Base-by-base conservation (phyloP, 805 yeast genomes). In the Yarrowia osloensis region DNA sequence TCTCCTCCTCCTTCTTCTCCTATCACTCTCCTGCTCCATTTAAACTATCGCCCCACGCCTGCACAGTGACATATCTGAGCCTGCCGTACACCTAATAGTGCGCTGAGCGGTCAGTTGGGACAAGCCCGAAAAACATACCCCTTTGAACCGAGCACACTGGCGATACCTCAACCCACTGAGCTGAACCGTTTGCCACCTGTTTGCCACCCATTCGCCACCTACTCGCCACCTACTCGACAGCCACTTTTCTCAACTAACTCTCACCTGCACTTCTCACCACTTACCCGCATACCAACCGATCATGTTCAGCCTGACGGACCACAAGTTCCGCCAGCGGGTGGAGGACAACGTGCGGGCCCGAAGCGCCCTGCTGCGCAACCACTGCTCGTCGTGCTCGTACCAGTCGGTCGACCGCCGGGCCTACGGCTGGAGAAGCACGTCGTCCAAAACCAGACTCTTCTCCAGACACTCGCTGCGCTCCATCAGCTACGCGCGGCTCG, bases 41-140 rank as follows among this genome's bases (percentile, higher is more conserved):
- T 44, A 47, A 50, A 50, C 39, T 50, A 50, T 50, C 55, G 26
- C 55, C 55, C 55, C 55, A 50, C 55, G 55, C 55, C 55, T 50
- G 55, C 54, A 47, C 17, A 9, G 21, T 15, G 13, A 12, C 21
- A 26, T 7, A 17, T 22, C 12, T 22, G 31, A 26, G 50, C 21
- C 50, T 46, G 24, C 49, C 15, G 49, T 40, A 12, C 49, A 42
- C 26, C 8, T n/a, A n/a, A 44, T 39, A 39, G 39, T 17, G 19
- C 15, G 4, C 49, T 5, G 26, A 13, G 28, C 8, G 31, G 35
- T 33, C 35, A 33, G 33, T 47, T 47, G 52, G 52, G 52, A 47
- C 52, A 28, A 28, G 52, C 33, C 13, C 19, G n/a, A 44, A 42
- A 44, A 24, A 24, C 21, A 17, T 35, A 35, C 40, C 15, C n/a